Base-by-base conservation (phyloP, 371 early-diverging fungal species). In the Haplosporangium sp. region DNA sequence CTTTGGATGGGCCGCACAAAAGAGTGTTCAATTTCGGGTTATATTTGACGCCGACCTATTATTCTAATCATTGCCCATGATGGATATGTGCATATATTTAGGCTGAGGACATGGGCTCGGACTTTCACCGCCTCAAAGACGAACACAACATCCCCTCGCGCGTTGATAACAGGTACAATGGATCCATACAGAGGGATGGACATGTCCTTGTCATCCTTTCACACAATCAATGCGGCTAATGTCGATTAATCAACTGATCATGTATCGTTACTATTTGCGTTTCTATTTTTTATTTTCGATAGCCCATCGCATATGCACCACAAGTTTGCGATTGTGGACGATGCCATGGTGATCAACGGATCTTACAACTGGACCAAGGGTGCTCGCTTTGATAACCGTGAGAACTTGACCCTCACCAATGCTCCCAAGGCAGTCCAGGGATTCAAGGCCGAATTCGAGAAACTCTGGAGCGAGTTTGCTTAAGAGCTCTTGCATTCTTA, bases 331-430 rank as follows among this genome's bases (percentile, higher is more conserved):
- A 73, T 86, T 50, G 63, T 86, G 43, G 86, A 86, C 58, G 66
- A 83, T 50, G 13, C 57, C 11, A 29, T 72, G 20, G 69, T 89
- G 20, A 79, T 86, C 58, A 85, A 82, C 50, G 89, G 89, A 14
- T 87, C 88, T 48, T 89, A 86, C 80, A 89, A 89, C 72, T 89
- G 89, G 89, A 86, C 87, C 46, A 89, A 87, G 48, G 86, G 89
- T 13, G 89, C 89, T 3, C 84, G 89, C 13, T 86, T 82, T 60
- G 83, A 87, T 62, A 89, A 89, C 69, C 83, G 85, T 54, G 89
- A 89, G 64, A 85, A 89, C 50, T 77, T 89, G 40, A 75, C 84
- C 0, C 77, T 89, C 29, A 87, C 87, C 21, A 87, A 89, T 69
- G 73, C 84, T 46, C 83, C 85, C 41, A 59, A 81, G n/a, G 83